A percentile compares a stretch with the other conserved stretches of the same genome.
Evolutionary conservation across 2,329 filamentous ascomycete species (phyloP).

Genomic region (Apiospora pterosperma): DNA sequence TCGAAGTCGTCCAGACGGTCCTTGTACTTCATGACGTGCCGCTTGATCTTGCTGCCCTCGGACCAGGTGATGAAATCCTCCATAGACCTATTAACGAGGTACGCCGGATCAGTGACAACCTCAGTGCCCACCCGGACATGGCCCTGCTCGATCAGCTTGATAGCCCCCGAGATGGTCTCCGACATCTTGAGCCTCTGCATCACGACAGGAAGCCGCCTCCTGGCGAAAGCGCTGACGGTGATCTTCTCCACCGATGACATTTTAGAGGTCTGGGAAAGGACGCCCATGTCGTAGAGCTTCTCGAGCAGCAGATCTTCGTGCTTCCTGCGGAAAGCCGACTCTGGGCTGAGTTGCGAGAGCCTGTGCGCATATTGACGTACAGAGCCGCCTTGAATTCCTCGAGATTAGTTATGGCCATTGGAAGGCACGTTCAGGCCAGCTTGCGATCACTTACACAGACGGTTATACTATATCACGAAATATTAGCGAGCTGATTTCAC

Average conservation of each 20-base stretch:
- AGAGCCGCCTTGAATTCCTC: neutral
- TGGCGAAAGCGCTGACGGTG: constrained; percentile 84
- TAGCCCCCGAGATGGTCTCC: constrained; percentile 80
- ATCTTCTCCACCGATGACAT: constrained; percentile 84
- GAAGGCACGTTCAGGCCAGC: neutral
- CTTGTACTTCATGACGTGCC: constrained; percentile 90
- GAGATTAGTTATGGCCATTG: constrained; percentile 12
- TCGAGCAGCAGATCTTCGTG: constrained; percentile 84
- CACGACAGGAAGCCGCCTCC: constrained; percentile 79
- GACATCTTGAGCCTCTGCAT: constrained; percentile 92
- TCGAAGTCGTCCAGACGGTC: constrained; percentile 97
- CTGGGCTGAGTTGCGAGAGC: constrained; percentile 76
- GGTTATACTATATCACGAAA: constrained; percentile 41
- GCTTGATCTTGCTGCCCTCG: constrained; percentile 94
- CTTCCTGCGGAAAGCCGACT: constrained; percentile 74
- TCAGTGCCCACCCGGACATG: constrained; percentile 70
- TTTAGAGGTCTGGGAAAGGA: constrained; percentile 73
- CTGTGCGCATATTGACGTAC: constrained; percentile 85
- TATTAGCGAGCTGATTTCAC: neutral
- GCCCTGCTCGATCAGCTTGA: constrained; percentile 88
- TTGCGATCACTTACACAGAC: neutral
- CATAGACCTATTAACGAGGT: constrained; percentile 82
- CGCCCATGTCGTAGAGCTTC: constrained; percentile 90
- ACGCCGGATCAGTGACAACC: constrained; percentile 85
- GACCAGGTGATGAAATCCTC: constrained; percentile 98